These are phyloP conservation scores for Diaporthe caulivora DNA, from an alignment of 2,329 filamentous ascomycete species.

Conservation along the genomic window DNA sequence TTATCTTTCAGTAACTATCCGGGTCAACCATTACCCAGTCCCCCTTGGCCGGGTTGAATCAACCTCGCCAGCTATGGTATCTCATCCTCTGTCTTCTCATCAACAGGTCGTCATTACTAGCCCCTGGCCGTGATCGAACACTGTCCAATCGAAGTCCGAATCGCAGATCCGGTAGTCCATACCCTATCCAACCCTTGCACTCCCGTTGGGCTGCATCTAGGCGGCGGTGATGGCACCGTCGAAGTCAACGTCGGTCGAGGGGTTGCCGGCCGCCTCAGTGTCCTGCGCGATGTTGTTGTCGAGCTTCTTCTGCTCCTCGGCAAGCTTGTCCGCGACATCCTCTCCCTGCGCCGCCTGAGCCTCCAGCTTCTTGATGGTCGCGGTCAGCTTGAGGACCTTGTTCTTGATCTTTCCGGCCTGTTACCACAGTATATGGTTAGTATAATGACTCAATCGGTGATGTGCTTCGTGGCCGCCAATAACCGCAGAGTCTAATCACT, in stretches of 20 bases:
- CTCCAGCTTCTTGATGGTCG: constrained; percentile 57
- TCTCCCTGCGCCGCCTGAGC: constrained; percentile 59
- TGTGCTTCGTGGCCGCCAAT: not conserved
- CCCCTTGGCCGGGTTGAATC: not conserved
- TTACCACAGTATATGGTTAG: constrained; percentile 7
- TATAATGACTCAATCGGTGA: not conserved
- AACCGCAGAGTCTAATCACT: constrained; percentile 36
- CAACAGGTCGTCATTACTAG: constrained; percentile 24
- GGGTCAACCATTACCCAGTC: not conserved
- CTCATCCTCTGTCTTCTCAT: constrained; percentile 9
- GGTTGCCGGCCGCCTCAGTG: constrained; percentile 50
- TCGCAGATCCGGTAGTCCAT: constrained; percentile 1
- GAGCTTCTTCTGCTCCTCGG: constrained; percentile 57
- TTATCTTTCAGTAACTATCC: not conserved
- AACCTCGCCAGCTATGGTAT: constrained; percentile 4
- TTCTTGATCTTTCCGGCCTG: constrained; percentile 61
- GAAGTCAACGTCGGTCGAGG: constrained; percentile 52
- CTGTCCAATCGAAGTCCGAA: constrained; percentile 7
- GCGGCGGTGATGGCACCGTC: constrained; percentile 40
- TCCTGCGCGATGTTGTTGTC: constrained; percentile 59
- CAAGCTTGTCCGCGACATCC: constrained; percentile 52
- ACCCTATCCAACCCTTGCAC: not conserved
- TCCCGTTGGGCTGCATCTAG: not conserved
- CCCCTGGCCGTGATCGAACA: constrained; percentile 15
- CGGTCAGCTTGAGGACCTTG: constrained; percentile 62